phyloP scores from a whole-genome alignment of 768 basidiomycete genomes.

The Coprinopsis sp. region DNA sequence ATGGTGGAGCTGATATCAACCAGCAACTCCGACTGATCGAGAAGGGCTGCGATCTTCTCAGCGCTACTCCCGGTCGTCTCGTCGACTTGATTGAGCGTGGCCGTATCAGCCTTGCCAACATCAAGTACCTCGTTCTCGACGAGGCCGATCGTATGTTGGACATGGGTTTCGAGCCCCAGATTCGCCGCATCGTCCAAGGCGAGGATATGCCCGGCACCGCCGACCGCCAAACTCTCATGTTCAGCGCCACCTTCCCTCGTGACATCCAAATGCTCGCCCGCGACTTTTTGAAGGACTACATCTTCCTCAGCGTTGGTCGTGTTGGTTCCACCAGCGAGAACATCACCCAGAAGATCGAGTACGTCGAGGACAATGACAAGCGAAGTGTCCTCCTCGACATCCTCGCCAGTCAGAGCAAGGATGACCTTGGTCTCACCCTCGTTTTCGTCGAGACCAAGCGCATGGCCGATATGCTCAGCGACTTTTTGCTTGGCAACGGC shows the following conservation, averaged over 20 bases:
- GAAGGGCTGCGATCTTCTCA: constrained; percentile 94
- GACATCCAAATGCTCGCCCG: constrained; percentile 96
- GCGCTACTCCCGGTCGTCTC: constrained; percentile 95
- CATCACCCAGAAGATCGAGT: constrained; percentile 98
- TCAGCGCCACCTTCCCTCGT: constrained; percentile 97
- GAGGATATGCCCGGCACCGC: constrained; percentile 96
- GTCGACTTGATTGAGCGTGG: constrained; percentile 99
- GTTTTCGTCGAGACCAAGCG: constrained; percentile 99
- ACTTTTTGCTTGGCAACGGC: constrained; percentile 81
- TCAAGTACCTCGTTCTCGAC: constrained; percentile 96
- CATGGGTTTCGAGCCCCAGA: constrained; percentile 99
- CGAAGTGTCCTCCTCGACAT: constrained; percentile 95
- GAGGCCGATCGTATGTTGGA: constrained; percentile 99
- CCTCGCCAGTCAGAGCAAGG: constrained; percentile 67
- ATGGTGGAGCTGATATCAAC: constrained; percentile 98
- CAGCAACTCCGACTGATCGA: constrained; percentile 92
- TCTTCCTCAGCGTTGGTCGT: constrained; percentile 97
- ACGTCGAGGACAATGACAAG: constrained; percentile 96
- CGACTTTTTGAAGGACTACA: constrained; percentile 97
- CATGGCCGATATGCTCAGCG: constrained; percentile 98
- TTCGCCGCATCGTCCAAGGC: constrained; percentile 94
- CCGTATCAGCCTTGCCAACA: constrained; percentile 91
- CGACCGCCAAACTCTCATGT: constrained; percentile 98
- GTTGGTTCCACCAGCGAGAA: constrained; percentile 99
- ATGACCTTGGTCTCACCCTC: constrained; percentile 73